Base-by-base conservation (phyloP, 2,329 filamentous ascomycete genomes). In the Juglanconis juglandina region DNA sequence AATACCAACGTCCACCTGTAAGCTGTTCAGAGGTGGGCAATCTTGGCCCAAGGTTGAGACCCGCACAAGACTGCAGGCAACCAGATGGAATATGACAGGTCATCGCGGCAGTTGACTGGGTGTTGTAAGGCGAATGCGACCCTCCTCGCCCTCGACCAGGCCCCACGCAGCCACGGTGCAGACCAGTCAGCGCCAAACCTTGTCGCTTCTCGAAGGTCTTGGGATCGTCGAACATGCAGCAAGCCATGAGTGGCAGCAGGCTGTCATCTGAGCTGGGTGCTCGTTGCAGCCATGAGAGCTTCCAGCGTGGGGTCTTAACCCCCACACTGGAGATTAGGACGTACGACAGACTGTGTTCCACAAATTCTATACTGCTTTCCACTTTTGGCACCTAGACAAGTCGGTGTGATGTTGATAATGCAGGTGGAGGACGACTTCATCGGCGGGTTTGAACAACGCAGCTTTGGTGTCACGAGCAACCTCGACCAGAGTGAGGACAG, bases 91-190 rank as follows among this genome's bases (percentile, higher is more conserved):
- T 57, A 63, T 63, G 61, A 63, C 39, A 58, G 51, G 53, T 63
- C 61, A 61, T 11, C 47, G 56, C 61, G 61, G 61, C 61, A 63
- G 58, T 63, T 63, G 61, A 44, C 55, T 55, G 52, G 50, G 47
- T 30, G 48, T 41, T 47, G 58, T 46, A 61, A 57, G 46, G 51
- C 51, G 47, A 56, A 61, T 61, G 58, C 58, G 61, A 61, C 58
- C 13, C 46, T 58, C 44, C 34, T 44, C 41, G 5, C 30, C 42
- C 54, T 42, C 53, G 50, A 13, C 46, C 41, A 47, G 51, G 34
- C 51, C 47, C 53, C 30, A 11, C 39, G 39, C n/a, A 42, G 39
- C 24, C 24, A 32, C 4, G 5, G 42, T 30, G 46, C 37, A 37
- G 61, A 33, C 57, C 50, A 57, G 37, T 57, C 44, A 54, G 46